Evolutionary conservation across 345 rosid species (phyloP).

Genomic region (Ricinus communis): DNA sequence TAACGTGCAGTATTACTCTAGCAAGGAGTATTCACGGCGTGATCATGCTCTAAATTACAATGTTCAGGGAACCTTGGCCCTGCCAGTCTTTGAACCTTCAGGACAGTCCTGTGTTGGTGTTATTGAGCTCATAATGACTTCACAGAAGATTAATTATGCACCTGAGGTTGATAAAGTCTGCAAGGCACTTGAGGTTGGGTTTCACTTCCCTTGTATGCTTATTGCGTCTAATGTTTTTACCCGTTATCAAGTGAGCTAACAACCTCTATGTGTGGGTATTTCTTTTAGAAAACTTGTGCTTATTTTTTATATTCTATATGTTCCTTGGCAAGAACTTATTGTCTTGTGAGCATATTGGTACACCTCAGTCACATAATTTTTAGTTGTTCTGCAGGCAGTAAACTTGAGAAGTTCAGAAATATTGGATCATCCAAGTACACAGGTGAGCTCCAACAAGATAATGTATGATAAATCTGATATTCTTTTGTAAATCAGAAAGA

Average conservation of each 20-base stretch:
- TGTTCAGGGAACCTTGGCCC: constrained; percentile 83
- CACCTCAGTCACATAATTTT: constrained; percentile 38
- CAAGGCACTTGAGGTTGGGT: constrained; percentile 94
- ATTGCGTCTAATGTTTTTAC: background rate
- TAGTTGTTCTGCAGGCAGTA: constrained; percentile 72
- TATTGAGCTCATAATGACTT: constrained; percentile 85
- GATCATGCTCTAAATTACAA: constrained; percentile 68
- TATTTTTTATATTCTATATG: background rate
- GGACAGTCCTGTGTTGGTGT: constrained; percentile 86
- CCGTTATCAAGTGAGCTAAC: constrained; percentile 1
- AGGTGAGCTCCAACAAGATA: constrained; percentile 50
- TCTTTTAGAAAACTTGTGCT: background rate
- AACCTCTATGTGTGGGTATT: background rate
- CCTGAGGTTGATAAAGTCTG: constrained; percentile 97
- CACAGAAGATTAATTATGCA: constrained; percentile 78
- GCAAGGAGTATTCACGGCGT: constrained; percentile 74
- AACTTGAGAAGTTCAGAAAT: constrained; percentile 85
- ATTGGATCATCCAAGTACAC: constrained; percentile 63
- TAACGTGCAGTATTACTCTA: constrained; percentile 83
- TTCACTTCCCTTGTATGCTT: constrained; percentile 19
- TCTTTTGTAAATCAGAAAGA: constrained; percentile 33
- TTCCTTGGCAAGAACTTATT: background rate
- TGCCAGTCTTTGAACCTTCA: constrained; percentile 86
- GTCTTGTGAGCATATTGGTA: constrained; percentile 15
- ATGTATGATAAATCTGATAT: constrained; percentile 21